These are phyloP conservation scores for Vachellia collinsii DNA, from an alignment of 306 rosid genomes.

Conservation along the genomic window DNA sequence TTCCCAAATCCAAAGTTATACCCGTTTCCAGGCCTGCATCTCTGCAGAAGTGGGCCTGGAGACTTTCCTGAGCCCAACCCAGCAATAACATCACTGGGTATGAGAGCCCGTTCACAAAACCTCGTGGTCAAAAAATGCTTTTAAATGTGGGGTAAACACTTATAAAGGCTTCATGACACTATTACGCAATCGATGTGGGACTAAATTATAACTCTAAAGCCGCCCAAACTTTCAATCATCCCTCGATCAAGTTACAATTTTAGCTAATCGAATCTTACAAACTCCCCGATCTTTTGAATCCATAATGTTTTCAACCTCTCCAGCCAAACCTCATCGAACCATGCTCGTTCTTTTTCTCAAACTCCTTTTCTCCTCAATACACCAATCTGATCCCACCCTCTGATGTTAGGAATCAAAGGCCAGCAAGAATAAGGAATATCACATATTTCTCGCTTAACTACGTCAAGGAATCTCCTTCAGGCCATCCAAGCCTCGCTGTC, in stretches of 20 bases:
- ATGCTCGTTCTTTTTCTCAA: not conserved
- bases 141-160: no score
- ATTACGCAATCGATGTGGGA: no score
- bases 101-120: no score
- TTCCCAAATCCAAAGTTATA: no score
- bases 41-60: no score
- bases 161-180: no score
- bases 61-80: no score
- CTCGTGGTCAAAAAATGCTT: no score
- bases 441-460: not conserved
- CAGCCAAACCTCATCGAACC: not conserved
- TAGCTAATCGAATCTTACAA: not conserved
- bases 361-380: not conserved
- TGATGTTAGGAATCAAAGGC: not conserved
- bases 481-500: conserved; percentile 31
- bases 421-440: not conserved
- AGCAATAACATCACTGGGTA: no score
- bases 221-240: not conserved
- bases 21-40: no score
- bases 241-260: not conserved
- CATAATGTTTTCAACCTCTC: not conserved
- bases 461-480: conserved; percentile 14
- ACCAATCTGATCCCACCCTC: conserved; percentile 18
- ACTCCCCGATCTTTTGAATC: not conserved
- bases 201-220: no score